Conservation (phyloP, 1,284 basidiomycete species). For the Clitocybe nebularis region DNA sequence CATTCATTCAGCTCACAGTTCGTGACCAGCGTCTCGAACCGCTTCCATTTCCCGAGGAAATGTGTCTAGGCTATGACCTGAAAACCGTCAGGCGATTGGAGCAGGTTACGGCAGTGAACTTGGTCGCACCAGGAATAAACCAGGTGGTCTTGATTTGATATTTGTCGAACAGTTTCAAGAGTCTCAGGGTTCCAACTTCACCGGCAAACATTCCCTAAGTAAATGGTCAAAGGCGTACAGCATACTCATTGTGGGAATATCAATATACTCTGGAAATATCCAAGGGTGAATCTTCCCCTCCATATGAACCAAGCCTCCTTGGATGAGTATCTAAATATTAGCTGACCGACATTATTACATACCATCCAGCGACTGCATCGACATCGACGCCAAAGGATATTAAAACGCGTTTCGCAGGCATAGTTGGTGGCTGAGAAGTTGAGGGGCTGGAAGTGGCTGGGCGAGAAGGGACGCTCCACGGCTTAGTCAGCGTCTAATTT, state of each 20-base stretch:
- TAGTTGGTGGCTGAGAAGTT: constrained; percentile 14
- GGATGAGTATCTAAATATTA: neutral
- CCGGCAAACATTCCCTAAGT: constrained; percentile 66
- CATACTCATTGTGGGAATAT: neutral
- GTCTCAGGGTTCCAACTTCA: constrained; percentile 65
- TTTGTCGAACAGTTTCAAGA: constrained; percentile 72
- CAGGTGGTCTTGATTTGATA: constrained; percentile 62
- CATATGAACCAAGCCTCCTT: constrained; percentile 64
- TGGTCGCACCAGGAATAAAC: constrained; percentile 63
- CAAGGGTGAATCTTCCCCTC: constrained; percentile 61
- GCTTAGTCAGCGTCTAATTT: constrained; percentile 17
- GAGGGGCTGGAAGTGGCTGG: neutral
- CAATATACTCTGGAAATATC: constrained; percentile 64
- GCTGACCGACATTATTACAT: constrained; percentile 12
- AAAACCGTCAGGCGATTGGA: neutral
- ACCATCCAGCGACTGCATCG: constrained; percentile 66
- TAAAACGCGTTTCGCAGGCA: constrained; percentile 43
- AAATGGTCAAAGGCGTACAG: neutral
- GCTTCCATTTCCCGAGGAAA: constrained; percentile 64
- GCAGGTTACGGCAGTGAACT: neutral
- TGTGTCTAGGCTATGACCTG: constrained; percentile 69
- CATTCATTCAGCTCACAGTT: constrained; percentile 40
- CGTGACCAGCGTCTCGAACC: constrained; percentile 67
- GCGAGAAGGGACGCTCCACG: neutral
- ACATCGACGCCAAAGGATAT: constrained; percentile 59